Evolutionary conservation across 768 basidiomycete species (phyloP), one percentile per base, ranked within the genome.

Genomic region (Rhodotorula diobovata): DNA sequence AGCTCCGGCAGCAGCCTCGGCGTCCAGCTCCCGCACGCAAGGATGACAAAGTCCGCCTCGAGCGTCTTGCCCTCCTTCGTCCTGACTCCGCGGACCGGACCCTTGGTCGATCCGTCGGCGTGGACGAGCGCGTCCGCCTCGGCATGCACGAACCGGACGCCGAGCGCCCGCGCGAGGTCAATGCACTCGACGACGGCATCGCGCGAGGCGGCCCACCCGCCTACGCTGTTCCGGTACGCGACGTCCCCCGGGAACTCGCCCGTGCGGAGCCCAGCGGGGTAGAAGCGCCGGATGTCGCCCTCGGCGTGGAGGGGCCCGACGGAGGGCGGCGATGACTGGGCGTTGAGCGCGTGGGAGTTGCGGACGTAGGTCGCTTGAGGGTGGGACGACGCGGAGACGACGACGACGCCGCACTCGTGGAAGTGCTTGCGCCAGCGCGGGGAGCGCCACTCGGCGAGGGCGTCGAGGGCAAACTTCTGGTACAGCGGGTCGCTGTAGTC

Each of bases 21-120:
- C 2, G 92, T 93, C 95, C 94, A 96, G 11, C 89, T 85, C 34
- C 93, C 92, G 23, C 87, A 82, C 15, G 90, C 87, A 45, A 93
- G 79, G 39, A 95, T 82, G 15, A 91, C 84, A 58, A 86, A 74
- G 63, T 87, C 85, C 1, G 87, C 89, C 25, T 81, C 75, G 48
- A 80, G 53, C 66, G 73, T 70, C 58, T 79, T 79, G 0, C 88
- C 90, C 77, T 88, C 86, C 32, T 79, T 79, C 71, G 90, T 87
- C 41, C 80, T 79, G 10, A 92, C 89, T 6, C 90, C 90, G 4
- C 77, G 74, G 68, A 82, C 77, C 74, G 79, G 64, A 43, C 77
- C 77, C 46, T 73, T 76, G 2, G 14, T 34, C 30, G 41, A 43
- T 18, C 14, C 3, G 6, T 54, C 16, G 21, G 30, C 11, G 78